Percentiles rank a stretch among this genome's conserved stretches.
phyloP scores from a whole-genome alignment of 2,329 filamentous ascomycete species.

The Cryphonectria nitschkei region DNA sequence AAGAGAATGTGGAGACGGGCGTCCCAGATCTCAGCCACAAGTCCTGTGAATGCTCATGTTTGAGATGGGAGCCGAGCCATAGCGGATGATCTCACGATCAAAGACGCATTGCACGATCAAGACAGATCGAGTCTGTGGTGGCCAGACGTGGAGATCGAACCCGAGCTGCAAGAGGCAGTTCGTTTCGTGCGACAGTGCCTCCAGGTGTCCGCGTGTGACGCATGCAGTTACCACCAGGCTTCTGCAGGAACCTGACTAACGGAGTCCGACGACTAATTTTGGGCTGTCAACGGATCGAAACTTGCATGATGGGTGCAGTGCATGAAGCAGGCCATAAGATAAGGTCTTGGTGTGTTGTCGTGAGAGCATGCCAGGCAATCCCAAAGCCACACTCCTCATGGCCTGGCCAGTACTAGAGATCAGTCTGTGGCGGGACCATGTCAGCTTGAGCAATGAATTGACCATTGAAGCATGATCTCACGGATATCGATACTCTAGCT shows the following conservation, averaged over 20 bases:
- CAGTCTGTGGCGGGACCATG: background rate
- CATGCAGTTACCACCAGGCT: background rate
- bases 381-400: background rate
- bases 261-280: background rate
- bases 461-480: background rate
- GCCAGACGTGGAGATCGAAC: background rate
- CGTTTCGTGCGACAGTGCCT: background rate
- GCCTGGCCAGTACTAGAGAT: background rate
- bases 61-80: slow-evolving; percentile 24
- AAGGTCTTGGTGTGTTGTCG: background rate
- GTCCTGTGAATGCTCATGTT: slow-evolving; percentile 29
- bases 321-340: background rate
- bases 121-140: background rate
- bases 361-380: background rate
- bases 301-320: background rate
- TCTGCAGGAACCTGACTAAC: background rate
- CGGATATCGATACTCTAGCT: background rate
- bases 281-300: background rate
- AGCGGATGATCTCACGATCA: slow-evolving; percentile 1
- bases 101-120: background rate
- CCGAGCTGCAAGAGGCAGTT: background rate
- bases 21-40: slow-evolving; percentile 11
- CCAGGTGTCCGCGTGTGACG: background rate
- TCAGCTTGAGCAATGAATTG: background rate
- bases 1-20: background rate